Percentiles rank a stretch among this genome's conserved stretches.
These are phyloP conservation scores for Pseudogymnoascus sp. DNA, from an alignment of 2,329 filamentous ascomycete genomes.

Conservation along the genomic window DNA sequence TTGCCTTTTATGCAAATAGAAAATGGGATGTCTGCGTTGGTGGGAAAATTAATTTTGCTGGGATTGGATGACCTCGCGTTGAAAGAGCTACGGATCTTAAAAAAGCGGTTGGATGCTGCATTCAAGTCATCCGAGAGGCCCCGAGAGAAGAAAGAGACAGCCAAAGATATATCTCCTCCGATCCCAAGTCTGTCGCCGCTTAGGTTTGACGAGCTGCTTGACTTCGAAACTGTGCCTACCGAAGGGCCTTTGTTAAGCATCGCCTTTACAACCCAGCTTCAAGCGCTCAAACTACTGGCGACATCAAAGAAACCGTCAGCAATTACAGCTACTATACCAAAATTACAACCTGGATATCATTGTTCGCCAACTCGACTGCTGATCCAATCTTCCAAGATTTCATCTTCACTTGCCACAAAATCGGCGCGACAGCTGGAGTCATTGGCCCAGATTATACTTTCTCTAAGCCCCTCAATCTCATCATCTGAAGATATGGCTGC, in stretches of 20 bases:
- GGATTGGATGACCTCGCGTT: slow-evolving; percentile 59
- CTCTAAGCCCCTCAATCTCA: slow-evolving; percentile 60
- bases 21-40: slow-evolving; percentile 61
- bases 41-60: slow-evolving; percentile 56
- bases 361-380: slow-evolving; percentile 55
- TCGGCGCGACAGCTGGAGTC: slow-evolving; percentile 57
- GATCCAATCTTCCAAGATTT: slow-evolving; percentile 28
- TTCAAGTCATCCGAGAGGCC: slow-evolving; percentile 11
- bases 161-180: slow-evolving; percentile 21
- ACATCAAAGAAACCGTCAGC: slow-evolving; percentile 50
- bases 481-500: slow-evolving; percentile 51
- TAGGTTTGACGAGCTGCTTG: slow-evolving; percentile 51
- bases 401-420: slow-evolving; percentile 44
- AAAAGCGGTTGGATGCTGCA: slow-evolving; percentile 48
- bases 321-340: slow-evolving; percentile 48
- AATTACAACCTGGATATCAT: slow-evolving; percentile 43
- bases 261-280: slow-evolving; percentile 56
- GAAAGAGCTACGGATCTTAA: slow-evolving; percentile 60
- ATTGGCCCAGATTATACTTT: slow-evolving; percentile 56
- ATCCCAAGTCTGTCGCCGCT: slow-evolving; percentile 29
- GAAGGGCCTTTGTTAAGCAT: slow-evolving; percentile 42
- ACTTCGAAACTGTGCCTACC: slow-evolving; percentile 43
- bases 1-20: slow-evolving; percentile 62
- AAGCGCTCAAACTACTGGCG: slow-evolving; percentile 55
- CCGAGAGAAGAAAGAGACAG: slow-evolving; percentile 18